These are phyloP conservation scores for Sarocladiaceae sp. DNA, from an alignment of 2,329 filamentous ascomycete genomes.

Conservation along the genomic window DNA sequence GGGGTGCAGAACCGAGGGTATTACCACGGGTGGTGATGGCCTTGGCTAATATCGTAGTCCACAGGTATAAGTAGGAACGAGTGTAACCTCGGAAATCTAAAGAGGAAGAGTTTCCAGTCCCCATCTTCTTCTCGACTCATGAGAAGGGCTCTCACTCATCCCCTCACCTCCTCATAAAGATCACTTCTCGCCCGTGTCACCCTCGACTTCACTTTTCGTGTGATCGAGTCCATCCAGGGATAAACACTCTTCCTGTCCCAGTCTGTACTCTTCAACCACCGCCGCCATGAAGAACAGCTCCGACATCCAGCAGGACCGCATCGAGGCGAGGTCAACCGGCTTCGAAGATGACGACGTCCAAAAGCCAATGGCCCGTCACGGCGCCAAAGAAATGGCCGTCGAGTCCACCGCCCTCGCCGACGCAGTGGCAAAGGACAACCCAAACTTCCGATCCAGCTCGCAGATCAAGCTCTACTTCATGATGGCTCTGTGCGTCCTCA, in stretches of 20 bases:
- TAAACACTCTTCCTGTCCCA: too few relatives aligned
- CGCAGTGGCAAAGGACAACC: constrained; percentile 17
- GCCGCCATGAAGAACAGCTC: constrained; percentile 3
- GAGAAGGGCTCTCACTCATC: background rate
- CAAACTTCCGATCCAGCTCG: constrained; percentile 12
- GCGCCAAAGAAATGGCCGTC: constrained; percentile 13
- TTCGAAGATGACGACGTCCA: constrained; percentile 11
- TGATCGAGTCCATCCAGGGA: too few relatives aligned
- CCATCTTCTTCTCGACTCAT: background rate
- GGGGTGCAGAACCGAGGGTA: too few relatives aligned
- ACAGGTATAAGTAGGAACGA: background rate
- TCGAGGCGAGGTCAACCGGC: constrained; percentile 14
- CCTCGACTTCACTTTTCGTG: too few relatives aligned
- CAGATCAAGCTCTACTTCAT: constrained; percentile 16
- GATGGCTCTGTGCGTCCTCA: constrained; percentile 17
- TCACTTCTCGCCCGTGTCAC: too few relatives aligned
- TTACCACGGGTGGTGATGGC: too few relatives aligned
- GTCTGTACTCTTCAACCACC: background rate
- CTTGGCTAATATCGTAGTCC: too few relatives aligned
- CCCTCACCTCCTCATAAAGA: background rate
- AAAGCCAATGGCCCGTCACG: constrained; percentile 9
- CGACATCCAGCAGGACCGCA: constrained; percentile 9
- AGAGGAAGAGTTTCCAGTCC: background rate
- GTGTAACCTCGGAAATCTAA: background rate
- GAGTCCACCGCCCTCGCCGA: constrained; percentile 17